Conservation (phyloP, 805 yeast genomes). For the Candida odintsovae region DNA sequence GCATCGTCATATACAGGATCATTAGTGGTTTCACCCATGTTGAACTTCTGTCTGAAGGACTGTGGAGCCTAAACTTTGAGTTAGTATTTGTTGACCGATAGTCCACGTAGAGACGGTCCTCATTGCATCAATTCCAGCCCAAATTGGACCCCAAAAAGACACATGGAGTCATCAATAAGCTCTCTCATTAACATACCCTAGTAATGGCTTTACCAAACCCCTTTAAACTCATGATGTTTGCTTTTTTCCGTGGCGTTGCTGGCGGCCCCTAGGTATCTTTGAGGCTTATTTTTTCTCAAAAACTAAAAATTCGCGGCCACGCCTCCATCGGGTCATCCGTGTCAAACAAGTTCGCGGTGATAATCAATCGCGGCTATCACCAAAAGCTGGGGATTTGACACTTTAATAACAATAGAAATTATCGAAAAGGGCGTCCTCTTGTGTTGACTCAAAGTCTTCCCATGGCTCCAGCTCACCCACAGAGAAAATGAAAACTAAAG, state of each 20-base stretch:
- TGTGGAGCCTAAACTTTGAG: slow-evolving; percentile 66
- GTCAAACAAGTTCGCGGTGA: neutral
- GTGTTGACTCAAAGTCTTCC: too few relatives aligned
- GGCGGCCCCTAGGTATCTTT: neutral
- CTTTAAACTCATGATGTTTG: slow-evolving; percentile 66
- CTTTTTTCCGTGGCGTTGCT: neutral
- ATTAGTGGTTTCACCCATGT: slow-evolving; percentile 73
- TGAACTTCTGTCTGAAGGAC: slow-evolving; percentile 79
- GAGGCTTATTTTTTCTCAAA: neutral
- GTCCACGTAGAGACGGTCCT: neutral
- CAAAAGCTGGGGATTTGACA: too few relatives aligned
- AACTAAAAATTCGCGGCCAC: neutral
- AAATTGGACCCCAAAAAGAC: neutral
- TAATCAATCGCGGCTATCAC: too few relatives aligned
- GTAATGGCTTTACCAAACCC: slow-evolving; percentile 77
- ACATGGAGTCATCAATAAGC: neutral
- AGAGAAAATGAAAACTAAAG: neutral
- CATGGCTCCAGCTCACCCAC: too few relatives aligned
- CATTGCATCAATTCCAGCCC: neutral
- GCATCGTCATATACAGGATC: slow-evolving; percentile 95
- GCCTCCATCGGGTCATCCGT: neutral
- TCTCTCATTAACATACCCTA: slow-evolving; percentile 33
- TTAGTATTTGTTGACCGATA: slow-evolving; percentile 2
- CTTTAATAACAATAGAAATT: too few relatives aligned
- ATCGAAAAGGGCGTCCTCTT: too few relatives aligned